phyloP scores from a whole-genome alignment of 164 flowering plant species.

The Macadamia integrifolia region DNA sequence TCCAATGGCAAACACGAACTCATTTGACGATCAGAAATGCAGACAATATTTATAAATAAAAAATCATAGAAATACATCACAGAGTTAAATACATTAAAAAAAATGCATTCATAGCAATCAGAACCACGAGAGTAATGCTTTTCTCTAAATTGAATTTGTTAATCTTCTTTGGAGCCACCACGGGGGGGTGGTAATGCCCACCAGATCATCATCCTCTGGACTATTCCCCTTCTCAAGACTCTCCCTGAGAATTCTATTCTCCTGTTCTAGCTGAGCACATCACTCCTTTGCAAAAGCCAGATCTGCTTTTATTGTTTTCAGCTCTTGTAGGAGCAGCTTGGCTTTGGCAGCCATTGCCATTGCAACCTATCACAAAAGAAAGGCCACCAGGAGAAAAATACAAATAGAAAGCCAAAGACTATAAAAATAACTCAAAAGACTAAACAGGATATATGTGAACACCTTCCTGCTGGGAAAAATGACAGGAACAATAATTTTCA shows the following conservation, averaged over 20 bases:
- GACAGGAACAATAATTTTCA: too few relatives aligned
- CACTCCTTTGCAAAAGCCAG: conserved; percentile 87
- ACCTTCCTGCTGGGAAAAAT: too few relatives aligned
- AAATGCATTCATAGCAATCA: too few relatives aligned
- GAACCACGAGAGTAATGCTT: too few relatives aligned
- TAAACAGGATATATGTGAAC: too few relatives aligned
- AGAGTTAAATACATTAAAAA: too few relatives aligned
- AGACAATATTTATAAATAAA: too few relatives aligned
- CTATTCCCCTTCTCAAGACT: conserved; percentile 60
- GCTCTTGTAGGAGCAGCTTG: conserved; percentile 82
- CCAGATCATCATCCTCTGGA: conserved; percentile 94
- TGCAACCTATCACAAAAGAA: conserved; percentile 65
- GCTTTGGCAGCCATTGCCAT: conserved; percentile 99
- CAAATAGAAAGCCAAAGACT: neutral
- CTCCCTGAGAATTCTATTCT: conserved; percentile 75
- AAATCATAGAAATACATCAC: too few relatives aligned
- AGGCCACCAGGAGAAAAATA: conserved; percentile 1
- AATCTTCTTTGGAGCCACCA: conserved; percentile 89
- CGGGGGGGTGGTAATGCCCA: conserved; percentile 26
- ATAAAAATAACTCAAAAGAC: neutral
- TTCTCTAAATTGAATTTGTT: conserved; percentile 71
- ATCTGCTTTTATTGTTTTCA: conserved; percentile 92
- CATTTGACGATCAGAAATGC: too few relatives aligned
- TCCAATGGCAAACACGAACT: too few relatives aligned
- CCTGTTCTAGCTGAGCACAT: conserved; percentile 93